phyloP scores from a whole-genome alignment of 176 grass and related monocot species.

The Metroxylon sagu region DNA sequence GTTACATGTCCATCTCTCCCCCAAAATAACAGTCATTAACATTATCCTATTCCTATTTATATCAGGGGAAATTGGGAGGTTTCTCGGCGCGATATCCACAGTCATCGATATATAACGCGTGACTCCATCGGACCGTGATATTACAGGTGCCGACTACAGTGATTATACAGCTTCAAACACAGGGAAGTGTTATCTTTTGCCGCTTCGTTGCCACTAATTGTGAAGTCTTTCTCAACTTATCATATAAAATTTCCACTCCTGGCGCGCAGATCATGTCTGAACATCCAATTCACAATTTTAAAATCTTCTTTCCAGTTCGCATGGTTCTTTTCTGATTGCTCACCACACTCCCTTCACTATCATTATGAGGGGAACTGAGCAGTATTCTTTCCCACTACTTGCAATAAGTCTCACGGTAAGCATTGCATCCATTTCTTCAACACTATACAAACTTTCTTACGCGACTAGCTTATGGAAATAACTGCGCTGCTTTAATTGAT shows the following conservation, averaged over 20 bases:
- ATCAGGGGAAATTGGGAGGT: constrained; percentile 28
- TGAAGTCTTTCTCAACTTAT: constrained; percentile 13
- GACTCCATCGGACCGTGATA: constrained; percentile 8
- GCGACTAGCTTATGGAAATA: neutral
- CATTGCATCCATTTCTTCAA: neutral
- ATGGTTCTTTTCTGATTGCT: constrained; percentile 48
- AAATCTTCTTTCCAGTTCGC: constrained; percentile 26
- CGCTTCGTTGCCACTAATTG: constrained; percentile 41
- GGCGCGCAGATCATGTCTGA: no score
- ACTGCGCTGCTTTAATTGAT: neutral
- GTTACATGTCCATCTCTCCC: neutral
- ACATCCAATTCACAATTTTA: no score
- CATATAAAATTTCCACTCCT: no score
- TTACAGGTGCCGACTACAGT: constrained; percentile 20
- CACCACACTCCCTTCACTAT: constrained; percentile 40
- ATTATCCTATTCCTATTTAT: neutral
- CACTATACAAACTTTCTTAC: neutral
- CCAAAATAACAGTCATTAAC: neutral
- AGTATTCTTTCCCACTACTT: constrained; percentile 29
- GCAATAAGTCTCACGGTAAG: constrained; percentile 29
- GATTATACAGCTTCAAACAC: constrained; percentile 14
- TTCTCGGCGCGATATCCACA: constrained; percentile 4
- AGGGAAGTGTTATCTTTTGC: constrained; percentile 36
- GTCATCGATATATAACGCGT: constrained; percentile 33
- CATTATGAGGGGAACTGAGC: constrained; percentile 18